Evolutionary conservation across 2,329 filamentous ascomycete genomes (phyloP), one percentile per base, ranked within the genome.

Genomic region (Phialocephala subalpina): DNA sequence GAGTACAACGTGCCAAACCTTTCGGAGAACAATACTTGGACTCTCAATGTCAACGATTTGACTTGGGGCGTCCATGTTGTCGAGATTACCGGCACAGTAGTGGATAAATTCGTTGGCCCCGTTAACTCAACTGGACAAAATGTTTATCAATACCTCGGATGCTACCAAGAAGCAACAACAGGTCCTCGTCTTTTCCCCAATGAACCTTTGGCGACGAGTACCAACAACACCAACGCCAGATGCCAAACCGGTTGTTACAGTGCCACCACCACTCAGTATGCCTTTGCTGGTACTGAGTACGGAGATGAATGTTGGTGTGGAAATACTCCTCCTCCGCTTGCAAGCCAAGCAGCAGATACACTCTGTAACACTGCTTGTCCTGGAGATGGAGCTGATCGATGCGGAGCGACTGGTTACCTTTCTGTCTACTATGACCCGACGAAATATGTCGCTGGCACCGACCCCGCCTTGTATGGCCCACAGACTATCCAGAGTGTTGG

Each of bases 41-140:
- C 76, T 18, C 69, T 80, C 58, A 80, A 80, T 63, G 74, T 75
- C 2, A 76, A 79, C 62, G 79, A 80, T 65, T 68, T 76, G 9
- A 74, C 53, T 22, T 80, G 77, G 69, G 79, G 78, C 3, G 69
- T 78, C 12, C 77, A 79, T 56, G 68, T 73, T 9, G 70, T 79
- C 27, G 60, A 73, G 25, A 75, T 78, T 22, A 70, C 65, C 22
- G 67, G 63, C 2, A 68, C 62, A 9, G 62, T 71, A 18, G 61
- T 67, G 2, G 59, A 60, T 3, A 66, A 33, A 2, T 62, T 73
- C 38, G 68, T 77, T 42, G 77, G 77, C 16, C 69, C 76, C 69
- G 25, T 65, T 67, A 62, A 72, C 72, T 38, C 64, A 65, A 63
- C 59, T 52, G 66, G 69, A 14, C 25, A 67, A 20, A 53, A 69